Conservation (phyloP, 352 stramenopile species). For the Globisporangium okanoganense region DNA sequence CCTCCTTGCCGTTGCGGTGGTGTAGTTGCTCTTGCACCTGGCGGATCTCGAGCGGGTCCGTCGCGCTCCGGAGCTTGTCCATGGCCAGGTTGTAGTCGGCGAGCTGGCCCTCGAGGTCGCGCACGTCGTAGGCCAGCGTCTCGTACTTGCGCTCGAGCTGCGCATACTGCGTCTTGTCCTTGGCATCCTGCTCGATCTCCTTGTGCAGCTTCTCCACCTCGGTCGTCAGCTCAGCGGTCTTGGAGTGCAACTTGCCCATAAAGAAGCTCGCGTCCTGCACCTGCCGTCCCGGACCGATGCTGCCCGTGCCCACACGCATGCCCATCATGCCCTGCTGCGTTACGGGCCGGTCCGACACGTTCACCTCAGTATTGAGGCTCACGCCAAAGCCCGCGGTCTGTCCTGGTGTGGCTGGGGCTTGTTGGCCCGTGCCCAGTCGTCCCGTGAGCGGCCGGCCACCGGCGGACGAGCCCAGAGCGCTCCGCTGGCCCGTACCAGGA, state of each 20-base stretch:
- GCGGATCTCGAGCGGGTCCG: conserved; percentile 59
- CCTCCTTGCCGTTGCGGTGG: conserved; percentile 78
- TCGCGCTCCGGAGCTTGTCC: conserved; percentile 84
- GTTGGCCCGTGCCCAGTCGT: conserved; percentile 50
- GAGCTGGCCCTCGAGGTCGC: conserved; percentile 87
- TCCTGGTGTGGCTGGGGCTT: conserved; percentile 53
- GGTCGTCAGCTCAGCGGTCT: conserved; percentile 81
- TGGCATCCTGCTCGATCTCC: conserved; percentile 84
- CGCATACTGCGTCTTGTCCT: conserved; percentile 89
- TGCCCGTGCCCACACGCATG: conserved; percentile 74
- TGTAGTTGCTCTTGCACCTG: conserved; percentile 67
- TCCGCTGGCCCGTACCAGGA: conserved; percentile 52
- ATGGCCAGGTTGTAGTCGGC: conserved; percentile 94
- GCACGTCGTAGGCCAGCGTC: conserved; percentile 59
- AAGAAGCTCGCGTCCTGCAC: conserved; percentile 90
- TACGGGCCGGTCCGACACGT: conserved; percentile 88
- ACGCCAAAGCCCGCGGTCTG: conserved; percentile 69
- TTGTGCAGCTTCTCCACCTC: conserved; percentile 81
- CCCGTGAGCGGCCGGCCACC: conserved; percentile 50
- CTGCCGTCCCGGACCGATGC: conserved; percentile 62
- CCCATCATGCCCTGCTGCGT: conserved; percentile 92
- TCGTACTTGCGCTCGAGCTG: conserved; percentile 80
- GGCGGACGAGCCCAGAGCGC: conserved; percentile 40
- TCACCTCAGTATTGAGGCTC: conserved; percentile 89
- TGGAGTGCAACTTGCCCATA: conserved; percentile 87